Base-by-base conservation (phyloP, 1,284 basidiomycete species). In the Sphagnurus paluster region DNA sequence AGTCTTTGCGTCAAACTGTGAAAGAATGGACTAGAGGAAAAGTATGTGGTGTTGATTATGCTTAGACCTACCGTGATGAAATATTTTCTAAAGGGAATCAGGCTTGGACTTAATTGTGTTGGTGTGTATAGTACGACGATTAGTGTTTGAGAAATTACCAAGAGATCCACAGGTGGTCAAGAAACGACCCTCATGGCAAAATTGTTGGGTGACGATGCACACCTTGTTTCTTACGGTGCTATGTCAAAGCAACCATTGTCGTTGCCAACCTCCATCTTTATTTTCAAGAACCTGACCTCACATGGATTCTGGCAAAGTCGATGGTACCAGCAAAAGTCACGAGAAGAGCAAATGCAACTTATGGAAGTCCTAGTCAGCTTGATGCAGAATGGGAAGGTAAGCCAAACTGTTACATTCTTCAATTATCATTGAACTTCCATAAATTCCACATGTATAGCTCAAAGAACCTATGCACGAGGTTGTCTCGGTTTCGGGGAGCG, bases 211-310 rank as follows among this genome's bases (percentile, higher is more conserved):
- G 59, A 71, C 29, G 70, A 85, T 55, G 82, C 84, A 2, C 83
- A 85, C 53, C 68, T 92, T 2, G 86, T 93, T 7, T 90, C 92
- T 0, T 94, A 93, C 50, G 91, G 91, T 20, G 90, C 86, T 5
- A 93, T 94, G 91, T 87, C 90, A 2, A 90, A 87, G 63, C 76
- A 85, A 43, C 89, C 90, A 0, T 65, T 93, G 8, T 76, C 77
- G 2, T 62, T 94, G n/a, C 87, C 91, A 1, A 86, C 87, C 0
- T 85, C 85, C 0, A 67, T 84, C 13, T 84, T 90, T 65, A 92
- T 93, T 52, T 94, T 93, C 72, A 89, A 83, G 54, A 84, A 88
- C 59, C 67, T 91, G 46, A 80, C 72, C 0, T 73, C 75, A 4
- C 81, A 82, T 40, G 88, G 88, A 8, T 90, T 87, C 63, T 90